Evolutionary conservation across 768 basidiomycete genomes (phyloP), one percentile per base, ranked within the genome.

Genomic region (Xanthoconium stramineum): DNA sequence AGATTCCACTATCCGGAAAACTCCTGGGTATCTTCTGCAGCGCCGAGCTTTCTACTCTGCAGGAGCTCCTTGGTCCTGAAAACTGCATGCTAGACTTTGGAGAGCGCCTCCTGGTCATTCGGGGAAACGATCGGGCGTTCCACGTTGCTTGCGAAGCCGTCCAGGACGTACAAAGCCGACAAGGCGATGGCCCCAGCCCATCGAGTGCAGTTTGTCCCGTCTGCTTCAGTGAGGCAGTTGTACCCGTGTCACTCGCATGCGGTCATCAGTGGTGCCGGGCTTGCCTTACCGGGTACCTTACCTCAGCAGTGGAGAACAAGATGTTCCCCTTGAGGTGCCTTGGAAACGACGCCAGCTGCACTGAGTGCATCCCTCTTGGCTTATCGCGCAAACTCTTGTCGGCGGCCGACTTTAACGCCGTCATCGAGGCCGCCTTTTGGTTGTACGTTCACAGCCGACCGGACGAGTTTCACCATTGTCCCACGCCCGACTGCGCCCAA

Each of bases 401-500:
- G 0, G 65, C 80, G 0, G 65, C 66, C 2, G 81, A 88, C 20
- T 83, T 89, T 62, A 75, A 82, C 29, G 73, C 78, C 0, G 61
- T 91, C 35, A 71, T 82, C 17, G 74, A 81, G 13, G 80, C 87
- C 0, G 80, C 89, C 0, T 85, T 86, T 61, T 74, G 80, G n/a
- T 68, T 79, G 0, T 76, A 91, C 63, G 74, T 89, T 19, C 81
- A 85, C 56, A 70, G 79, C 3, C 80, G 79, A 37, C 76, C 86
- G 0, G 71, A 77, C 9, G 85, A 90, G 55, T 86, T 87, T 61
- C 78, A 82, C 56, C 85, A 83, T 61, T 93, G 91, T 69, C 90
- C 91, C 0, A 85, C 89, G 0, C 85, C 91, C 0, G 88, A 92
- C 65, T 93, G 91, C 61, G 74, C 75, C 0, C 86, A 90, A 62